Percentiles rank a stretch among this genome's conserved stretches.
Evolutionary conservation across 148 eudicot genomes (phyloP).

Genomic region (Rhododendron kiyosumense): DNA sequence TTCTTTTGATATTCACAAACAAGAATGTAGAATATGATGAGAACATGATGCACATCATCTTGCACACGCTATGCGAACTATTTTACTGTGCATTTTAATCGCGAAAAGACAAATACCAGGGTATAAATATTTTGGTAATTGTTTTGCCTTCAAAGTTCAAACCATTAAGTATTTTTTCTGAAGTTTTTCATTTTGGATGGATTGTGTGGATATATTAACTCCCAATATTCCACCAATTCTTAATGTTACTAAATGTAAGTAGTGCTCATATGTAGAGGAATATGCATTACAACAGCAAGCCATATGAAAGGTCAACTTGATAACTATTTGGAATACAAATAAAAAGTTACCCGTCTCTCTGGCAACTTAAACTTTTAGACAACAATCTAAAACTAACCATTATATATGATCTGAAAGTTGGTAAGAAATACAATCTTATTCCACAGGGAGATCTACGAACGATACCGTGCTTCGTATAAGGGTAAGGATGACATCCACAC

Average conservation of each 20-base stretch:
- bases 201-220: background rate
- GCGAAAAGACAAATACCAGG: background rate
- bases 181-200: background rate
- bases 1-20: background rate
- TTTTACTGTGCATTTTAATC: background rate
- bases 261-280: background rate
- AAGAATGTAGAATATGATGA: background rate
- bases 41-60: background rate
- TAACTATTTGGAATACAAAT: background rate
- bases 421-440: background rate
- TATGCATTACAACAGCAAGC: background rate
- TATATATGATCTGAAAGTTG: background rate
- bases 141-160: background rate
- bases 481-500: constrained; percentile 87
- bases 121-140: background rate
- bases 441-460: constrained; percentile 70
- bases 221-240: background rate
- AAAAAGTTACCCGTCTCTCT: background rate
- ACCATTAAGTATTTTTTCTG: background rate
- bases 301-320: background rate
- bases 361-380: background rate
- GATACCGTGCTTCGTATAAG: constrained; percentile 69
- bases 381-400: background rate
- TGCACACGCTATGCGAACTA: background rate
- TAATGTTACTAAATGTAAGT: background rate